These are phyloP conservation scores for Spinacia oleracea DNA, from an alignment of 179 eudicot species.

Conservation along the genomic window DNA sequence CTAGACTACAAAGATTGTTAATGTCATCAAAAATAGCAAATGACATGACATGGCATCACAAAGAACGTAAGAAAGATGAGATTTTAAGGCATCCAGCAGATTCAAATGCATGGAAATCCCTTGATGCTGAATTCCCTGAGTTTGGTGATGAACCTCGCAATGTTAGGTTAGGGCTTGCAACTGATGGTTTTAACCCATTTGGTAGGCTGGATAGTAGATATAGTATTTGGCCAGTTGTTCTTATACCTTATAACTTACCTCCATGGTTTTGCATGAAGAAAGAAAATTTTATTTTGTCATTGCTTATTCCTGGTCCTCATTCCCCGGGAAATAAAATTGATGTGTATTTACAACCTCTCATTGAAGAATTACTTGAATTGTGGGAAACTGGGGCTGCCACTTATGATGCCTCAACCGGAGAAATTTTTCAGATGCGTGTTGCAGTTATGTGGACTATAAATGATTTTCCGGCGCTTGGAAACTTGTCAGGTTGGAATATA, in stretches of 20 bases:
- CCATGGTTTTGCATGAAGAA: slow-evolving; percentile 16
- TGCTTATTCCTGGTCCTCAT: background rate
- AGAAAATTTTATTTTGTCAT: background rate
- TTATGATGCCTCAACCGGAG: slow-evolving; percentile 8
- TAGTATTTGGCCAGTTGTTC: slow-evolving; percentile 23
- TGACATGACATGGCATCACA: background rate
- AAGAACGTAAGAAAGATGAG: background rate
- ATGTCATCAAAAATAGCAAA: too few relatives aligned
- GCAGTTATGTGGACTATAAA: slow-evolving; percentile 11
- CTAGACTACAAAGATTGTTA: background rate
- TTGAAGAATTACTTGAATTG: slow-evolving; percentile 1
- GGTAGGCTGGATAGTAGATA: slow-evolving; percentile 16
- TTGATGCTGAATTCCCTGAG: background rate
- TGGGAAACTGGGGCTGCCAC: slow-evolving; percentile 9
- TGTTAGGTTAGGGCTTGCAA: slow-evolving; percentile 29
- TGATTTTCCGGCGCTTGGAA: slow-evolving; percentile 11
- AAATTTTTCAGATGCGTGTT: background rate
- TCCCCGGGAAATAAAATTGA: background rate
- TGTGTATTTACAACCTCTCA: slow-evolving; percentile 1
- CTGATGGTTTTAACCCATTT: slow-evolving; percentile 35
- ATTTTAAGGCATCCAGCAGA: background rate
- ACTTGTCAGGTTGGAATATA: slow-evolving; percentile 8
- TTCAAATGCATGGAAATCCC: background rate
- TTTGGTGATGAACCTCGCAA: slow-evolving; percentile 15
- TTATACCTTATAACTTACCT: slow-evolving; percentile 9